These are phyloP conservation scores for Populus trichocarpa DNA, from an alignment of 441 rosid genomes.

Conservation along the genomic window DNA sequence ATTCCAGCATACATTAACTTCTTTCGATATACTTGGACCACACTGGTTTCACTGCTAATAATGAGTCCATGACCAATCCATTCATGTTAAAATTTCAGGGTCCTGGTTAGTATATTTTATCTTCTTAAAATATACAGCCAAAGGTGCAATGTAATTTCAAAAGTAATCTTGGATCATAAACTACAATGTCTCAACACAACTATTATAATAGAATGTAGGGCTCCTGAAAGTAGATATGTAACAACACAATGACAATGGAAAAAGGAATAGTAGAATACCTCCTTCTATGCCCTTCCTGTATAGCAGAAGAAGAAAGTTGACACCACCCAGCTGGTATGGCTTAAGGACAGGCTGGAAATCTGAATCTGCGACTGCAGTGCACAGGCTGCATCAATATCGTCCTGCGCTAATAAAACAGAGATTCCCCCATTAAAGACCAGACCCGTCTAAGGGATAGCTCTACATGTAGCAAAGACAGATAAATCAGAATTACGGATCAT, in stretches of 20 bases:
- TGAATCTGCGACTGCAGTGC: constrained; percentile 46
- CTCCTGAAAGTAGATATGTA: background rate
- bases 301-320: constrained; percentile 88
- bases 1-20: too few relatives aligned
- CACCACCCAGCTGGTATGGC: constrained; percentile 93
- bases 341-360: constrained; percentile 86
- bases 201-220: background rate
- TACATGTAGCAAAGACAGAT: background rate
- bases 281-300: constrained; percentile 80
- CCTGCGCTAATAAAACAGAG: constrained; percentile 35
- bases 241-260: background rate
- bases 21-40: background rate
- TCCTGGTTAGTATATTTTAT: background rate
- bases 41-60: background rate
- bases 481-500: too few relatives aligned
- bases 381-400: constrained; percentile 80
- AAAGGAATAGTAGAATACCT: constrained; percentile 44
- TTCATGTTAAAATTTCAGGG: background rate
- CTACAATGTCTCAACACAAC: background rate
- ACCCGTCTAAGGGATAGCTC: background rate
- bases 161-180: background rate
- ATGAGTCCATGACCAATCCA: background rate
- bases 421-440: constrained; percentile 1
- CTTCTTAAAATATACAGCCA: background rate
- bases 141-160: background rate